phyloP scores from a whole-genome alignment of 1,284 basidiomycete genomes.

The Cryptococcus neoformans region DNA sequence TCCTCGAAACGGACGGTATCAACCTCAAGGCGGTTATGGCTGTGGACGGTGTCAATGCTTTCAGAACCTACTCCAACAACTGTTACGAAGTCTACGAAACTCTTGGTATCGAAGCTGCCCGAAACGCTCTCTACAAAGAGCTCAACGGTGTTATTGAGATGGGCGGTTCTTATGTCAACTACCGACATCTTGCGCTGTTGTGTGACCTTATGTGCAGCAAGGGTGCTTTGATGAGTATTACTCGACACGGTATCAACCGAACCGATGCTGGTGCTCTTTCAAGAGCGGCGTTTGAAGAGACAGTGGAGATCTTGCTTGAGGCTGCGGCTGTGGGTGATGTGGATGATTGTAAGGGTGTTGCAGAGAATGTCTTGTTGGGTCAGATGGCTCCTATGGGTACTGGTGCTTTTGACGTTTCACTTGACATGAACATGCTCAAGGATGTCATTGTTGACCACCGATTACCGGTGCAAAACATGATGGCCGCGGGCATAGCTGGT shows the following conservation, averaged over 20 bases:
- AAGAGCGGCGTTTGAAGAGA: conserved; percentile 99
- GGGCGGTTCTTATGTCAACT: conserved; percentile 99
- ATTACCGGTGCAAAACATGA: conserved; percentile 77
- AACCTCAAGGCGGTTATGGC: conserved; percentile 93
- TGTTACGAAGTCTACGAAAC: conserved; percentile 95
- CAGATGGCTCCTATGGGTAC: conserved; percentile 99
- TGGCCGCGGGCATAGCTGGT: conserved; percentile 64
- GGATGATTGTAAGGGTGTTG: conserved; percentile 96
- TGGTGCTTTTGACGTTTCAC: conserved; percentile 89
- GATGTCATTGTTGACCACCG: conserved; percentile 98
- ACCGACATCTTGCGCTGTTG: conserved; percentile 90
- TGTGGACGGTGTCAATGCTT: conserved; percentile 90
- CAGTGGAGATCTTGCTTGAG: conserved; percentile 98
- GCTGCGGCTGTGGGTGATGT: conserved; percentile 97
- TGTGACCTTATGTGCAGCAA: conserved; percentile 99
- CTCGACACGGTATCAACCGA: conserved; percentile 98
- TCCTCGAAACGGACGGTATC: conserved; percentile 94
- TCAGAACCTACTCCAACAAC: conserved; percentile 93
- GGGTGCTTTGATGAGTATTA: conserved; percentile 96
- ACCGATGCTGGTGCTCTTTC: conserved; percentile 96
- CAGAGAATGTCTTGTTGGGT: conserved; percentile 97
- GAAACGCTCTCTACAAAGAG: conserved; percentile 90
- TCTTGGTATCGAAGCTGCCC: conserved; percentile 97
- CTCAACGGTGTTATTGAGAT: conserved; percentile 94
- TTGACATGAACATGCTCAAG: conserved; percentile 98